Evolutionary conservation across 108 stramenopile species (phyloP), one percentile per base, ranked within the genome.

Genomic region (Stephanodiscus minutulus): DNA sequence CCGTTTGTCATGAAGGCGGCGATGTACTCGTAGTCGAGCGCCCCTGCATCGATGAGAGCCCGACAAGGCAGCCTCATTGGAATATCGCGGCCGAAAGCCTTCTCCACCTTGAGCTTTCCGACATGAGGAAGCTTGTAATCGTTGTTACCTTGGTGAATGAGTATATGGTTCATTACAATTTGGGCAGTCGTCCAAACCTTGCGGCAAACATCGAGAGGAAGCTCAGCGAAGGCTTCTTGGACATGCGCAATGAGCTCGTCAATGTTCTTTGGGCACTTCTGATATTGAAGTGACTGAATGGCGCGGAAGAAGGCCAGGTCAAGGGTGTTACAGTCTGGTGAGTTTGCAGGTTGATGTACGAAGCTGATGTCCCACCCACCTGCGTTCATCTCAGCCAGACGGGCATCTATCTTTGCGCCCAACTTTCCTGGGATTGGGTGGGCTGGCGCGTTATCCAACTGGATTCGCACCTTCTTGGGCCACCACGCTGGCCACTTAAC

Each of bases 211-310:
- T 59, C 41, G 3, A 69, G 24, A 15, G 56, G 43, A 7, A 69
- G 54, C 21, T 53, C 57, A 2, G 56, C 22, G n/a, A 37, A 59
- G 41, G 24, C 52, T n/a, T 46, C 3, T 2, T 17, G 22, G 20
- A 59, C 46, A 28, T 44, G 47, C 28, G 20, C 28, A 8, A 25
- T 18, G 35, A 59, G 46, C 27, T 47, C 66, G 47, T 67, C 31
- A 12, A 55, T 54, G 35, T 67, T 67, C 36, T 54, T 67, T 25
- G 52, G 21, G 7, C 25, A 53, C 29, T 55, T 49, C 36, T 67
- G 29, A 28, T 67, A 36, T 54, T 67, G 66, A 37, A 67, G 28
- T 27, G 66, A 67, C 47, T 67, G 66, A 29, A 67, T 67, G 29
- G 66, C 52, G 7, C 52, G 29, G 53, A 67, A 67, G 20, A 55